A percentile compares a stretch with the other conserved stretches of the same genome.
These are phyloP conservation scores for Usnea hakonensis DNA, from an alignment of 495 filamentous ascomycete genomes.

Conservation along the genomic window DNA sequence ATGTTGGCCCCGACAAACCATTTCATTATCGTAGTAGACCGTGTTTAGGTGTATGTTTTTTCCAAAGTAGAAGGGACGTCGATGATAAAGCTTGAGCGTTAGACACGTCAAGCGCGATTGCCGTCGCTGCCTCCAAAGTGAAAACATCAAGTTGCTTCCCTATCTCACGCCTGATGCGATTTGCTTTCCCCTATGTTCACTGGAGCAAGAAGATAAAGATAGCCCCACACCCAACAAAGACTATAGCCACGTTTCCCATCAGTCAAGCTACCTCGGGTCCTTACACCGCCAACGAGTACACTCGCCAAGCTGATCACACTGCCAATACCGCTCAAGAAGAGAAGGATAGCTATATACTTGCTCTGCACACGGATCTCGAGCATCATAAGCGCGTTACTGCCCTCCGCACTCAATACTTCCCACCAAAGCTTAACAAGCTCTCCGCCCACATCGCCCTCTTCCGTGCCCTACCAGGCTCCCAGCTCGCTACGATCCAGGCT, in stretches of 20 bases:
- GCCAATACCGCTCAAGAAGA: conserved; percentile 17
- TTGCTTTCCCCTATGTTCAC: not conserved
- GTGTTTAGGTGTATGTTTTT: no score
- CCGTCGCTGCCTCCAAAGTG: no score
- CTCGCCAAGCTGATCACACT: conserved; percentile 18
- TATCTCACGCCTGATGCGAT: not conserved
- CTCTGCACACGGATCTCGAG: conserved; percentile 23
- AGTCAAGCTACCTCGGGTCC: not conserved
- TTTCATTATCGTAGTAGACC: no score
- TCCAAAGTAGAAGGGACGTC: no score
- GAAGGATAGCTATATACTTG: conserved; percentile 23
- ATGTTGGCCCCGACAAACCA: no score
- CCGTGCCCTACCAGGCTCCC: conserved; percentile 27
- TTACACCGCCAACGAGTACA: not conserved
- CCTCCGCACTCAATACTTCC: conserved; percentile 26
- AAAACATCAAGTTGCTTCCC: no score
- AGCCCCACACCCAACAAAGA: not conserved
- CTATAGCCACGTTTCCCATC: not conserved
- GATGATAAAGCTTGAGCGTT: no score
- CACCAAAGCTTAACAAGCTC: conserved; percentile 27
- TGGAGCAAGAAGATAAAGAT: not conserved
- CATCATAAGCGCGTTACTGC: conserved; percentile 25
- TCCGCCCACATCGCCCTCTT: conserved; percentile 30
- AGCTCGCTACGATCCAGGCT: conserved; percentile 19
- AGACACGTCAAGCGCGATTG: no score